Evolutionary conservation across 2,329 filamentous ascomycete genomes (phyloP), one percentile per base, ranked within the genome.

Genomic region (Fusarium bulbicola): DNA sequence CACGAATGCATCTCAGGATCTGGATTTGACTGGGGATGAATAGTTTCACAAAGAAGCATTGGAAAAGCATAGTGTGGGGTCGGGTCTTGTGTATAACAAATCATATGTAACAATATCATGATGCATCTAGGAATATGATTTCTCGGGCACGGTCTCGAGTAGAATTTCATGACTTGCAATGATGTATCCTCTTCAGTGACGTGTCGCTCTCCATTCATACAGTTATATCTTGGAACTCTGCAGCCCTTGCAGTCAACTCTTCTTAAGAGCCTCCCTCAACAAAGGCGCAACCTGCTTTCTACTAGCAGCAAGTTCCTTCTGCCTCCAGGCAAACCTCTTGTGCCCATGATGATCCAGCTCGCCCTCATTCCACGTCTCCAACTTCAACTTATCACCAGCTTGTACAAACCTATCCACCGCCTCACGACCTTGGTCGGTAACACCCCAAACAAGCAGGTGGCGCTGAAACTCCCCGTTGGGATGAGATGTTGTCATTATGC

Each of bases 251-350:
- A 73, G 68, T 75, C 65, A 76, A 24, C 59, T 74, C 66, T 72
- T 75, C 73, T 81, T 82, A 78, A 90, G 84, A 1, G 85, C 86
- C 72, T 92, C 87, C 64, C 90, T 87, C 77, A 93, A 76, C 74
- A 93, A 84, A 18, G 92, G 89, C 37, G 89, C 91, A 32, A 95
- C 86, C 80, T 94, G 91, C 81, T 93, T 92, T 73, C 91, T 84
- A 75, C 90, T 92, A 64, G 88, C 84, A 49, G 87, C 87, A 46
- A 92, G 76, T 68, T 88, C 86, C 26, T 86, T 84, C 82, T 95
- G 93, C 74, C 82, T 84, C 93, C 93, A 95, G 30, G 90, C 89
- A 68, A 84, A 85, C 75, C 90, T 86, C 84, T 86, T 89, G 57
- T 84, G 79, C 5, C 77, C 80, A 20, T 78, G 76, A 26, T 70